Evolutionary conservation across 2,329 filamentous ascomycete genomes (phyloP).

Genomic region (Plectosphaerella sp.): DNA sequence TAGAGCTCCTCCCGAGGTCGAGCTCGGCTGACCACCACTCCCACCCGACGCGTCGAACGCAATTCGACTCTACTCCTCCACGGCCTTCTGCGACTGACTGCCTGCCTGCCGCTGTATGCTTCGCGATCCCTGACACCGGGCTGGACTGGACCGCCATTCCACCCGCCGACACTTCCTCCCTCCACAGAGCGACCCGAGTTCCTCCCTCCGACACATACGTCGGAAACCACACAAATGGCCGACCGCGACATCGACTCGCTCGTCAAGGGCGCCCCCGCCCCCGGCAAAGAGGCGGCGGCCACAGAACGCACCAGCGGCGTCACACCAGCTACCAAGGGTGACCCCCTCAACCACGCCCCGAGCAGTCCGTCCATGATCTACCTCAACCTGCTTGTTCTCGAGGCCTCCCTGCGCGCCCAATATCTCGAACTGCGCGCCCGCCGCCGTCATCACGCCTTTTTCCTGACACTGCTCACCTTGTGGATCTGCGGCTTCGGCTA

Average conservation of each 20-base stretch:
- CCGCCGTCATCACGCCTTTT: slow-evolving; percentile 88
- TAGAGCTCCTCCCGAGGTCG: too few species aligned
- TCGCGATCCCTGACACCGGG: background rate
- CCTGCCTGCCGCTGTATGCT: slow-evolving; percentile 3
- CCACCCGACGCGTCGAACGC: too few species aligned
- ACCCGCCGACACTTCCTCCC: slow-evolving; percentile 2
- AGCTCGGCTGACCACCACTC: too few species aligned
- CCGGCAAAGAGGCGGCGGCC: slow-evolving; percentile 43
- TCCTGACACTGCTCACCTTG: slow-evolving; percentile 70
- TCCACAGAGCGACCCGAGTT: background rate
- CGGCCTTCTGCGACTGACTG: too few species aligned
- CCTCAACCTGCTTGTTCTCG: slow-evolving; percentile 94
- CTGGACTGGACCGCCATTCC: slow-evolving; percentile 3
- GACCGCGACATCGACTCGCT: slow-evolving; percentile 72
- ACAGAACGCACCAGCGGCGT: slow-evolving; percentile 32
- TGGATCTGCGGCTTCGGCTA: slow-evolving; percentile 89
- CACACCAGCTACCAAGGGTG: slow-evolving; percentile 42
- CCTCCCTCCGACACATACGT: background rate
- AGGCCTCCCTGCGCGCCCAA: slow-evolving; percentile 87
- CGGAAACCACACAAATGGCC: slow-evolving; percentile 41
- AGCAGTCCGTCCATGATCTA: slow-evolving; percentile 95
- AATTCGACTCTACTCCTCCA: too few species aligned
- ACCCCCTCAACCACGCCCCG: slow-evolving; percentile 78
- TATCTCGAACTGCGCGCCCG: slow-evolving; percentile 87
- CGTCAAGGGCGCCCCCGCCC: slow-evolving; percentile 80